Base-by-base conservation (phyloP, 495 filamentous ascomycete genomes). In the Durotheca rogersii region DNA sequence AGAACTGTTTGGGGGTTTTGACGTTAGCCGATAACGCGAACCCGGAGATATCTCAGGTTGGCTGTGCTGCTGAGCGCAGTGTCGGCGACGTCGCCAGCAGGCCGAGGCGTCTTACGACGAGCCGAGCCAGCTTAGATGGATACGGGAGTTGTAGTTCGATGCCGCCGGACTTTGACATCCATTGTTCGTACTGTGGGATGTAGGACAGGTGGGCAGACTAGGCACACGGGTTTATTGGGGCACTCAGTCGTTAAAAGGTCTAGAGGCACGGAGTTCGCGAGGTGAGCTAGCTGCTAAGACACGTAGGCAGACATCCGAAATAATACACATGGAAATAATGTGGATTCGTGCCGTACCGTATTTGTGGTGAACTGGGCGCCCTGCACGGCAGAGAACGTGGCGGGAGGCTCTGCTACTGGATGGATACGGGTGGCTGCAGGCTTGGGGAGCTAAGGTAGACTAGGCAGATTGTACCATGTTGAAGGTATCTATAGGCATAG, bases 111-210 rank as follows among this genome's bases (percentile, higher is more conserved):
- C 27, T 41, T 46, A 50, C 52, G 36, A 57, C 12, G 42, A 39
- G 25, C 39, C 42, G 38, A 27, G 25, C 29, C 45, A 48, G 53
- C 29, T 58, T 53, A 66, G 40, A 61, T 64, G 30, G 39, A 57
- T 34, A 52, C 38, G 41, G 47, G 48, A 50, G 21, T 53, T 48
- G 30, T 55, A 34, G 57, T 48, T 48, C 55, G 60, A 61, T 64
- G 61, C 64, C 64, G 64, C 58, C 58, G 54, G 48, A 66, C 64
- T 61, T 66, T 66, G 44, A 61, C 64, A 66, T 66, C 64, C 64
- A 66, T 66, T 61, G 62, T 66, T 66, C 53, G 51, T 52, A 51
- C 45, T 18, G 31, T 61, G 7, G 30, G 35, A 37, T 33, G 35
- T 54, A 51, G 36, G 31, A 35, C 32, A 51, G 50, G 25, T 25